Base-by-base conservation (phyloP, 306 rosid species). In the Inga oerstediana region DNA sequence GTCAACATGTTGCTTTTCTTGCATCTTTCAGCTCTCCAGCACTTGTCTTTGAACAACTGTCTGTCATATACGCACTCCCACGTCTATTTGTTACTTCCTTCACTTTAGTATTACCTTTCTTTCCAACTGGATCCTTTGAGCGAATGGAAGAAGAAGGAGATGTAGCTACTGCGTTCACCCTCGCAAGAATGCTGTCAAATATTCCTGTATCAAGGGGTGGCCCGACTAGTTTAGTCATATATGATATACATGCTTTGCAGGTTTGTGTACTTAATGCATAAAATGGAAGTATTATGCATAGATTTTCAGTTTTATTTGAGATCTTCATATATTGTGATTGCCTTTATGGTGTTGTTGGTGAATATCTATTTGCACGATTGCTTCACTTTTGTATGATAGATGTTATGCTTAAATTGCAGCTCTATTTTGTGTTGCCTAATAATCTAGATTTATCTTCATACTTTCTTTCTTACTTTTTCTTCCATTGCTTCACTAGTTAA, bases 61-160 rank as follows among this genome's bases (percentile, higher is more conserved):
- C 99, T 39, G 99, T 94, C 43, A 88, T 92, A 73, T 96, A 94
- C 82, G 95, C 97, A 74, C 97, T 96, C 70, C 97, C 99, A 0
- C 94, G 97, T 54, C 88, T 96, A 69, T 96, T 96, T 80, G 93
- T 92, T 83, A 98, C 64, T 2, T 56, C 99, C 78, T 96, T 94
- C 90, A 89, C 98, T 22, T 84, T 96, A 84, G 99, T 96, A 4
- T 86, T 96, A 92, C 99, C 99, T 77, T 96, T 96, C 86, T 96
- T 96, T 82, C 99, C 99, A 35, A 96, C 98, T 52, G 99, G 99
- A 75, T 93, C 99, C 61, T 94, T 96, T 85, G 99, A 96, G 87
- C 93, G 99, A 16, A 96, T 96, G 99, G 99, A 96, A 87, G 99
- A 96, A 85, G 99, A 96, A 87, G 99, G 99, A 83, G 99, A 96